Percentiles rank a stretch among this genome's conserved stretches.
Conservation (phyloP, 345 rosid species). For the Draba incana region DNA sequence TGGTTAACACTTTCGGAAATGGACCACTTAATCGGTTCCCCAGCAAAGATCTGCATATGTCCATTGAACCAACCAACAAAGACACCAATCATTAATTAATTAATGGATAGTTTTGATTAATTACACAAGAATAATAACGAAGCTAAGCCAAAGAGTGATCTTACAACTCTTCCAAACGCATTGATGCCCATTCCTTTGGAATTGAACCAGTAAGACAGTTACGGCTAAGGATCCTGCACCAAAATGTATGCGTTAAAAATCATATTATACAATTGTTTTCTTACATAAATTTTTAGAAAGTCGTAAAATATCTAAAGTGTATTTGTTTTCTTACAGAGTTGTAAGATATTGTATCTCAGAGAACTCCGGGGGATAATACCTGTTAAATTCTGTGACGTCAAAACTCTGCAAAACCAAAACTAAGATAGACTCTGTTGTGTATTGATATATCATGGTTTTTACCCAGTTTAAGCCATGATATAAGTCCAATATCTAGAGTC, state of each 20-base stretch:
- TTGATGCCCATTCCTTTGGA: constrained; percentile 63
- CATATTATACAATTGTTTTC: not conserved
- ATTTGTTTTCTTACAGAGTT: not conserved
- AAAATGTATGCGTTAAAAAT: not conserved
- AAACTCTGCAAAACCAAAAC: constrained; percentile 38
- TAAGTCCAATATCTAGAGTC: too few species aligned
- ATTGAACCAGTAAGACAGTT: constrained; percentile 64
- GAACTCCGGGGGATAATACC: constrained; percentile 61
- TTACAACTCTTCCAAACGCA: constrained; percentile 61
- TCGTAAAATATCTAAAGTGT: not conserved
- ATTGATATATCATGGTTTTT: too few species aligned
- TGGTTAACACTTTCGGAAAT: constrained; percentile 65
- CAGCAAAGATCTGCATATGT: constrained; percentile 54
- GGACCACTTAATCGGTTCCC: constrained; percentile 73
- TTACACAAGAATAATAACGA: not conserved
- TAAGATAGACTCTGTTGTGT: too few species aligned
- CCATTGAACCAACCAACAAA: constrained; percentile 5
- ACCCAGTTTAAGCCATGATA: too few species aligned
- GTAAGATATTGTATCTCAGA: constrained; percentile 47
- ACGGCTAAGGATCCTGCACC: constrained; percentile 64
- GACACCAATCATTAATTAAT: not conserved
- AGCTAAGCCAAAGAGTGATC: constrained; percentile 10
- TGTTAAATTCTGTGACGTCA: constrained; percentile 58
- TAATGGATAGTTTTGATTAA: not conserved
- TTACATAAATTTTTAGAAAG: not conserved